A percentile compares a stretch with the other conserved stretches of the same genome.
phyloP scores from a whole-genome alignment of 495 filamentous ascomycete genomes.

The Hypomontagnella monticulosa region DNA sequence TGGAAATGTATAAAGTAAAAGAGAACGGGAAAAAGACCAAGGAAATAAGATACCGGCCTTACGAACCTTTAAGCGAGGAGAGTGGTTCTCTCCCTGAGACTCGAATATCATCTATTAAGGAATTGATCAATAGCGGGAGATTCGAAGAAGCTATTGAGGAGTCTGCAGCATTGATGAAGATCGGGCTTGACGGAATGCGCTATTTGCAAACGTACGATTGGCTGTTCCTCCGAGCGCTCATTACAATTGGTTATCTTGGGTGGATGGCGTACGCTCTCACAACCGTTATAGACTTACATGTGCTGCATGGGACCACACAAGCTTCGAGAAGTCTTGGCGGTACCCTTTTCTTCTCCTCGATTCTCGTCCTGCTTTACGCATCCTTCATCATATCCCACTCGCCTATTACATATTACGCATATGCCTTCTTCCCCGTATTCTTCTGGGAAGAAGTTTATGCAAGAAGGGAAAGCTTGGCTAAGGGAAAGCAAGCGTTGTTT shows the following conservation, averaged over 20 bases:
- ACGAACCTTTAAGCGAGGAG: slow-evolving; percentile 63
- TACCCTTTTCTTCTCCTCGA: slow-evolving; percentile 74
- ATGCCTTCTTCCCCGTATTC: slow-evolving; percentile 87
- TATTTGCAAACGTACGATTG: slow-evolving; percentile 97
- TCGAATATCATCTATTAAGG: slow-evolving; percentile 72
- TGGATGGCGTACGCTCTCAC: slow-evolving; percentile 97
- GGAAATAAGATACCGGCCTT: slow-evolving; percentile 81
- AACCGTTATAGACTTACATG: slow-evolving; percentile 88
- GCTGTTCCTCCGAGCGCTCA: slow-evolving; percentile 93
- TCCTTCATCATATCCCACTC: slow-evolving; percentile 82
- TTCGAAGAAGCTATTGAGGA: slow-evolving; percentile 80
- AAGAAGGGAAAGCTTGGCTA: slow-evolving; percentile 71
- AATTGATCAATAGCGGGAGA: slow-evolving; percentile 70
- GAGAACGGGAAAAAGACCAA: slow-evolving; percentile 82
- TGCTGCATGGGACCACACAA: slow-evolving; percentile 76
- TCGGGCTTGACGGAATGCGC: slow-evolving; percentile 83
- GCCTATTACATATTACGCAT: slow-evolving; percentile 88
- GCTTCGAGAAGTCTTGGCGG: slow-evolving; percentile 71
- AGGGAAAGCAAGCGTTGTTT: slow-evolving; percentile 75
- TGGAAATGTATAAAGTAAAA: slow-evolving; percentile 98
- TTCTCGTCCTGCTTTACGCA: slow-evolving; percentile 78
- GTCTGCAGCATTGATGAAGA: slow-evolving; percentile 76
- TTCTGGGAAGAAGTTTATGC: slow-evolving; percentile 99
- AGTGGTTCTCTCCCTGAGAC: slow-evolving; percentile 70
- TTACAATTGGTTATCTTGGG: slow-evolving; percentile 92